A percentile compares a stretch with the other conserved stretches of the same genome.
Conservation (phyloP, 768 basidiomycete species). For the Astraeus odoratus region DNA sequence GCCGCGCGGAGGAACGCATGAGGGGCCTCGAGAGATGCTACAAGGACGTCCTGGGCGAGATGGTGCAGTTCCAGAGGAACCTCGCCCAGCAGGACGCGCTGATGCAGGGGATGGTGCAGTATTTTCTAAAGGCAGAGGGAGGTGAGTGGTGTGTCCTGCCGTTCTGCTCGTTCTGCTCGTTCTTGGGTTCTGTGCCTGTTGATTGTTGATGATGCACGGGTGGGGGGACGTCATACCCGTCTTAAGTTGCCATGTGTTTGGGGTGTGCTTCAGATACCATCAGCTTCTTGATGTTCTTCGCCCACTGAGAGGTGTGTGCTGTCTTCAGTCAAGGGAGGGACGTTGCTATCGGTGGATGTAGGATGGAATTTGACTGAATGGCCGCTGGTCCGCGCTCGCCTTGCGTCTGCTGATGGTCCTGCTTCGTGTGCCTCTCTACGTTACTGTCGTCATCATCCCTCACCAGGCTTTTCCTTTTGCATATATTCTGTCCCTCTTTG, state of each 20-base stretch:
- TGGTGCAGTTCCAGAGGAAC: slow-evolving; percentile 65
- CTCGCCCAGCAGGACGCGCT: slow-evolving; percentile 81
- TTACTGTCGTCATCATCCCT: not conserved
- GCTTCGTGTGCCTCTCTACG: not conserved
- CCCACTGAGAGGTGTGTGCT: too few relatives aligned
- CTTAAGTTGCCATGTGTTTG: not conserved
- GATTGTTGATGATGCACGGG: not conserved
- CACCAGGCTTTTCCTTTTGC: not conserved
- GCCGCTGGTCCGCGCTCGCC: not conserved
- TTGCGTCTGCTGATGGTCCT: not conserved
- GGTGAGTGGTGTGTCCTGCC: slow-evolving; percentile 35
- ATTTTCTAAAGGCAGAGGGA: slow-evolving; percentile 68
- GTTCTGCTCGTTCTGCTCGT: slow-evolving; percentile 7
- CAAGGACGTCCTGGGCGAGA: slow-evolving; percentile 61
- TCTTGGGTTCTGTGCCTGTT: not conserved
- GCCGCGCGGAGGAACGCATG: slow-evolving; percentile 43
- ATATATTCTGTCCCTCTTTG: not conserved
- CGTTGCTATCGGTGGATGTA: not conserved
- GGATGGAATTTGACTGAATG: not conserved
- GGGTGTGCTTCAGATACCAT: not conserved
- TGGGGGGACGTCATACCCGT: not conserved
- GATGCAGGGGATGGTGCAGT: slow-evolving; percentile 76
- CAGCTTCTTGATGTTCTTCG: not conserved
- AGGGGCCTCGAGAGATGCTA: slow-evolving; percentile 57
- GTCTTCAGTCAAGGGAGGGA: not conserved